Evolutionary conservation across 2,329 filamentous ascomycete species (phyloP), one percentile per base, ranked within the genome.

Genomic region (Trichoderma atroviride): DNA sequence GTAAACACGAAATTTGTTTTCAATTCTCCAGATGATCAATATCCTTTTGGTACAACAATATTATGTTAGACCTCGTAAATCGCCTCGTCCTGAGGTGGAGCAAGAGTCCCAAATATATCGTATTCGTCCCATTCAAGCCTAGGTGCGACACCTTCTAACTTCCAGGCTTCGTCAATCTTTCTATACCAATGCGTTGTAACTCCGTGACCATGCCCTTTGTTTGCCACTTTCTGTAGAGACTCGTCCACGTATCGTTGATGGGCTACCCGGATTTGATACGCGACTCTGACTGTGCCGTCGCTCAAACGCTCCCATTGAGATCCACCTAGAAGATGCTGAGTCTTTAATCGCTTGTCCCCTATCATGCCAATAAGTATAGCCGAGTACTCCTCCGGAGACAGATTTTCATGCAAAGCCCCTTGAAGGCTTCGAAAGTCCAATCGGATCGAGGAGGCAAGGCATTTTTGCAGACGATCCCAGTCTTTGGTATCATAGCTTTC

Each of bases 401-500:
- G 29, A 13, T 67, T 52, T 33, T 72, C 71, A 55, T 70, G 70
- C 10, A 70, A 58, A 35, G 40, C 64, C 4, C 70, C 71, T n/a
- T 61, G 67, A 19, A 72, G 68, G 24, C 50, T 59, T 24, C 68
- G 68, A 68, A 70, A 70, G 57, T 71, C 70, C 29, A 70, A 37
- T 6, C 65, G 53, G 22, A 70, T 24, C 13, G 60, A 63, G 10
- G 89, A 89, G 3, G 89, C 89, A 73, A 92, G 88, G 81, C 85
- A 87, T 72, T 84, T 86, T 73, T 81, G 76, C 33, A 90, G 83
- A 63, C 87, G 84, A 16, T 83, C 81, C 87, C 88, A 90, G 80
- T 90, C 86, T 79, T 91, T 91, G 77, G 83, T 85, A 77, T 90
- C 88, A 78, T 90, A 90, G 81, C 86, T 89, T 76, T 89, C 87